Percentiles rank a stretch among this genome's conserved stretches.
Evolutionary conservation across 2,329 filamentous ascomycete species (phyloP).

Genomic region (Aspergillaceae sp.): DNA sequence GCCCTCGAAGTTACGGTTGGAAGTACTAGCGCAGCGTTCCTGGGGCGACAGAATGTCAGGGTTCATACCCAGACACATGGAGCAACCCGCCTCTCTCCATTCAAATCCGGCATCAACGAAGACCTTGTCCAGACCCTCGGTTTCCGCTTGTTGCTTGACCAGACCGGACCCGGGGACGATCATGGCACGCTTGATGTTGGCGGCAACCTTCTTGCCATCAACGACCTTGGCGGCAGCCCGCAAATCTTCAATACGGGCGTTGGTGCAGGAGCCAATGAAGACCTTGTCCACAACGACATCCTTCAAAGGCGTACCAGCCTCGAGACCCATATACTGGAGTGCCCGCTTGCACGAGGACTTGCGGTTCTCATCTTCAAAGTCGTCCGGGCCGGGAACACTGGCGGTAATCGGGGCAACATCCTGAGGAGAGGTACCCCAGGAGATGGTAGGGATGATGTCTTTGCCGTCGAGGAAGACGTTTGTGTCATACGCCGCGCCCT

Average conservation of each 20-base stretch:
- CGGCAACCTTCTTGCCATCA: conserved; percentile 74
- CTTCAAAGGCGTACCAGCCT: conserved; percentile 76
- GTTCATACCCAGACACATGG: conserved; percentile 99
- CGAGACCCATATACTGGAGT: conserved; percentile 93
- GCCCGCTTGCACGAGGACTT: conserved; percentile 71
- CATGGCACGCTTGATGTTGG: conserved; percentile 89
- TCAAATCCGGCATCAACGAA: conserved; percentile 90
- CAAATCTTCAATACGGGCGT: conserved; percentile 92
- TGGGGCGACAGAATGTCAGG: conserved; percentile 87
- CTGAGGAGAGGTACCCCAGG: conserved; percentile 95
- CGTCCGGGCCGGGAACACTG: conserved; percentile 80
- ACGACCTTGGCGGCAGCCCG: conserved; percentile 78
- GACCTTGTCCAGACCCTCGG: conserved; percentile 86
- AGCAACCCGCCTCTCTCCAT: conserved; percentile 96
- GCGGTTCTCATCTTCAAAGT: conserved; percentile 70
- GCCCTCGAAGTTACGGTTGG: conserved; percentile 96
- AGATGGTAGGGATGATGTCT: conserved; percentile 87
- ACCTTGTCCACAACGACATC: conserved; percentile 92
- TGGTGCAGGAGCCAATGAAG: conserved; percentile 97
- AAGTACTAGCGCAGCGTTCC: conserved; percentile 91
- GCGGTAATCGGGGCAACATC: conserved; percentile 93
- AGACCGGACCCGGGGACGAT: conserved; percentile 92
- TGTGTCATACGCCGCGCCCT: conserved; percentile 80
- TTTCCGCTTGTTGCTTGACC: conserved; percentile 84
- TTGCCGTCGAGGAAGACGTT: conserved; percentile 85